phyloP scores from a whole-genome alignment of 257 asterid species.

The Avicennia marina region DNA sequence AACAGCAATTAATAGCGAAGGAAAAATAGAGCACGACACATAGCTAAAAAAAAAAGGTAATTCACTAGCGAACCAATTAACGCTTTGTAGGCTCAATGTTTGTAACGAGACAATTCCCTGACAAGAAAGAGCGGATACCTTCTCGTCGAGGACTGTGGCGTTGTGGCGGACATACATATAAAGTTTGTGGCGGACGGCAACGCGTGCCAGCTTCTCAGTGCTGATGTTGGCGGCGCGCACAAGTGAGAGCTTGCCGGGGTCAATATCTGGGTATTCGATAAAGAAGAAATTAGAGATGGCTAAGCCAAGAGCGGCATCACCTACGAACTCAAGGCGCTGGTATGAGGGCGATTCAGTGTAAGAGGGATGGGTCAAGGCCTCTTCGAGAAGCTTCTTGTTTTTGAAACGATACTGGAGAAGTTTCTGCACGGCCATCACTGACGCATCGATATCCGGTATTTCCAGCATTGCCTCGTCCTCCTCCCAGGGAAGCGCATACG shows the following conservation, averaged over 20 bases:
- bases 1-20: too few relatives aligned
- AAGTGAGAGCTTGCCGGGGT: conserved; percentile 65
- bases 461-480: conserved; percentile 13
- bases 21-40: too few relatives aligned
- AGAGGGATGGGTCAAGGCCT: conserved; percentile 78
- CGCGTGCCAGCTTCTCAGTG: conserved; percentile 87
- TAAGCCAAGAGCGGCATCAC: conserved; percentile 63
- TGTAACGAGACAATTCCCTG: too few relatives aligned
- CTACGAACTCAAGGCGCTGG: conserved; percentile 84
- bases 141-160: conserved; percentile 37
- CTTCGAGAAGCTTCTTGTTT: conserved; percentile 51
- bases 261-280: conserved; percentile 45
- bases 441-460: conserved; percentile 32
- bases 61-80: too few relatives aligned
- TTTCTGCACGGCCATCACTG: conserved; percentile 47
- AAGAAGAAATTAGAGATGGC: conserved; percentile 48
- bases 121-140: conserved; percentile 24
- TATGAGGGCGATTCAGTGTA: conserved; percentile 52
- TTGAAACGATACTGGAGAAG: conserved; percentile 42
- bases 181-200: conserved; percentile 55
- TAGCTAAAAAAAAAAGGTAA: too few relatives aligned
- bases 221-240: conserved; percentile 70
- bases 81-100: too few relatives aligned
- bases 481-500: not conserved
- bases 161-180: conserved; percentile 63